These are phyloP conservation scores for Rhizophlyctis rosea DNA, from an alignment of 192 early-diverging fungal genomes.

Conservation along the genomic window DNA sequence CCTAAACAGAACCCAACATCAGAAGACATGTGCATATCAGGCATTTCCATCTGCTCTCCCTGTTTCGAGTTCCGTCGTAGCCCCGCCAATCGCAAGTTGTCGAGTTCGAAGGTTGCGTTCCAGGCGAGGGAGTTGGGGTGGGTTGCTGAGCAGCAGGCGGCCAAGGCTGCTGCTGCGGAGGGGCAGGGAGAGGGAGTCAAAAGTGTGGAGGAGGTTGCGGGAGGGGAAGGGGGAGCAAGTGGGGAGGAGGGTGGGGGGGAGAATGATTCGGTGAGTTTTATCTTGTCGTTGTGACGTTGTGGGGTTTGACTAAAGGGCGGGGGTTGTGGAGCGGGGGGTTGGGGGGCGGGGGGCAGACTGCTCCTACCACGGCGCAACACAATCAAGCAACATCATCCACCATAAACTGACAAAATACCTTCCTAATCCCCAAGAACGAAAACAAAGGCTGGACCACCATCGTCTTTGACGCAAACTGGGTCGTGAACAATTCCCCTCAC, in stretches of 20 bases:
- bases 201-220: constrained; percentile 6
- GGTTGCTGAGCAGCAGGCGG: constrained; percentile 1
- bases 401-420: no score
- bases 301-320: no score
- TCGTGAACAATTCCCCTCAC: constrained; percentile 6
- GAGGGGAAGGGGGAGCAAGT: neutral
- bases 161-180: constrained; percentile 12
- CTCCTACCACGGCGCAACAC: no score
- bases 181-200: neutral
- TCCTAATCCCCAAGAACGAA: no score
- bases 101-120: constrained; percentile 38
- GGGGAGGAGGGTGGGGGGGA: constrained; percentile 27
- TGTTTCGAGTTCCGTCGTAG: constrained; percentile 24
- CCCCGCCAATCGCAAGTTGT: constrained; percentile 30
- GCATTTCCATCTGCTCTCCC: constrained; percentile 35
- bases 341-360: no score
- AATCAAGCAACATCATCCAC: no score
- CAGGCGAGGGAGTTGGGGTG: constrained; percentile 17
- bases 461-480: constrained; percentile 25
- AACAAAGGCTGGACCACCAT: constrained; percentile 23
- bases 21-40: constrained; percentile 36
- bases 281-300: constrained; percentile 19
- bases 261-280: constrained; percentile 23
- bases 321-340: no score
- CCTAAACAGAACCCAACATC: constrained; percentile 35